phyloP scores from a whole-genome alignment of 306 rosid species.

The Ormosia emarginata region DNA sequence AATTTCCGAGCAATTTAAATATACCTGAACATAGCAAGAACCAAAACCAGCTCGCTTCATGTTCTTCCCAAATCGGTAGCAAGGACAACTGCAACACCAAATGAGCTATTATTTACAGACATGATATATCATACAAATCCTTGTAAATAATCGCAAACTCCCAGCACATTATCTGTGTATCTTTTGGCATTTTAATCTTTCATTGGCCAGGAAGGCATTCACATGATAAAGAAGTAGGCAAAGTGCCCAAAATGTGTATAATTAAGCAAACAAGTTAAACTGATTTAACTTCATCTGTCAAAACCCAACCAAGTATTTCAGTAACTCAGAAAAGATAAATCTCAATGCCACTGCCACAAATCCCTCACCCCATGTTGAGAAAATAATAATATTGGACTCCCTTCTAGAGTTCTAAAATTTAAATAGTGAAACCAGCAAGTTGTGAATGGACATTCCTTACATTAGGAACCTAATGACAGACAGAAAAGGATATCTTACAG shows the following conservation, averaged over 20 bases:
- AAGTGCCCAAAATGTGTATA: neutral
- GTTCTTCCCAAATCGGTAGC: conserved; percentile 93
- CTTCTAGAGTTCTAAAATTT: neutral
- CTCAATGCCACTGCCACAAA: neutral
- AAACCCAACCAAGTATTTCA: conserved; percentile 1
- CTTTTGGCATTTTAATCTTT: neutral
- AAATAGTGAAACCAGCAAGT: neutral
- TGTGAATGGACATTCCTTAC: no score
- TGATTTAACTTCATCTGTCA: neutral
- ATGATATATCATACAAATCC: neutral
- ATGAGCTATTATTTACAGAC: conserved; percentile 22
- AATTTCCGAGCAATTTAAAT: neutral
- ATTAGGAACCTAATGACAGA: no score
- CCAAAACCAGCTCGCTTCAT: conserved; percentile 92
- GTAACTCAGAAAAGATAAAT: neutral
- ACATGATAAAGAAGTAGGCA: neutral
- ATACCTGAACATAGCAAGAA: conserved; percentile 73
- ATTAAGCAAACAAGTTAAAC: neutral
- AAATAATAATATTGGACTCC: neutral
- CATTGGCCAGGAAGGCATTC: conserved; percentile 9
- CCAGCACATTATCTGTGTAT: neutral
- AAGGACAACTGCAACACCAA: conserved; percentile 84
- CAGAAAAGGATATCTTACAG: no score
- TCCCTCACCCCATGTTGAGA: neutral
- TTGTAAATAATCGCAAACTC: neutral